These are phyloP conservation scores for Pterulicium gracile DNA, from an alignment of 1,284 basidiomycete genomes.

Conservation along the genomic window DNA sequence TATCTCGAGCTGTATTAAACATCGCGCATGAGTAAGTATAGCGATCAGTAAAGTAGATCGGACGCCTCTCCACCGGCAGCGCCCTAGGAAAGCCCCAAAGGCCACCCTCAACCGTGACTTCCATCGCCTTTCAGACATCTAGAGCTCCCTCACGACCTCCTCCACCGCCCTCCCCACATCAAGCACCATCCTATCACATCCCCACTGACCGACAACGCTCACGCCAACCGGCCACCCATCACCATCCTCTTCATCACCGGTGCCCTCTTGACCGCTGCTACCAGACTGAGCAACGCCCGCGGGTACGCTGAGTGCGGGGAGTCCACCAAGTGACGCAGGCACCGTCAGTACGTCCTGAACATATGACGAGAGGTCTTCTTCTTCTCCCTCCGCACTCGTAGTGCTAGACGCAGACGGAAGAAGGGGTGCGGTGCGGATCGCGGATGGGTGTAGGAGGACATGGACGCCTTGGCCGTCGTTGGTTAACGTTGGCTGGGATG, in stretches of 20 bases:
- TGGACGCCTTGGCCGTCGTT: slow-evolving; percentile 43
- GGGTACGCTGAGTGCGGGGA: slow-evolving; percentile 79
- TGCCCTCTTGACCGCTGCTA: too few relatives aligned
- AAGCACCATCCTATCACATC: slow-evolving; percentile 61
- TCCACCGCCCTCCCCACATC: slow-evolving; percentile 28
- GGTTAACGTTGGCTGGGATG: slow-evolving; percentile 3
- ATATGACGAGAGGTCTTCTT: slow-evolving; percentile 33
- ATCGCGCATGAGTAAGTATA: too few relatives aligned
- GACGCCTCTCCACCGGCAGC: too few relatives aligned
- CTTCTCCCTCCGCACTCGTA: slow-evolving; percentile 23
- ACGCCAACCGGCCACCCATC: slow-evolving; percentile 83
- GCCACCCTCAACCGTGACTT: too few relatives aligned
- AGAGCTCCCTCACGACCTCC: too few relatives aligned
- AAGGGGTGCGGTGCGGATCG: slow-evolving; percentile 67
- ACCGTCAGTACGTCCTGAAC: slow-evolving; percentile 91
- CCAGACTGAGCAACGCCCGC: slow-evolving; percentile 16
- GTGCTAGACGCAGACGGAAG: slow-evolving; percentile 20
- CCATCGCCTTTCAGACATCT: too few relatives aligned
- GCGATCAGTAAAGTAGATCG: too few relatives aligned
- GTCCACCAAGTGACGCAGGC: slow-evolving; percentile 81
- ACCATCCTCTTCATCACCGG: slow-evolving; percentile 19
- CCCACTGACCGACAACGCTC: slow-evolving; percentile 87
- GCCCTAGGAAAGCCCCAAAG: too few relatives aligned
- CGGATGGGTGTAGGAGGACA: slow-evolving; percentile 78
- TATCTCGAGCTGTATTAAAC: too few relatives aligned